Conservation (phyloP, 192 early-diverging fungal species). For the Obelidium mucronatum region DNA sequence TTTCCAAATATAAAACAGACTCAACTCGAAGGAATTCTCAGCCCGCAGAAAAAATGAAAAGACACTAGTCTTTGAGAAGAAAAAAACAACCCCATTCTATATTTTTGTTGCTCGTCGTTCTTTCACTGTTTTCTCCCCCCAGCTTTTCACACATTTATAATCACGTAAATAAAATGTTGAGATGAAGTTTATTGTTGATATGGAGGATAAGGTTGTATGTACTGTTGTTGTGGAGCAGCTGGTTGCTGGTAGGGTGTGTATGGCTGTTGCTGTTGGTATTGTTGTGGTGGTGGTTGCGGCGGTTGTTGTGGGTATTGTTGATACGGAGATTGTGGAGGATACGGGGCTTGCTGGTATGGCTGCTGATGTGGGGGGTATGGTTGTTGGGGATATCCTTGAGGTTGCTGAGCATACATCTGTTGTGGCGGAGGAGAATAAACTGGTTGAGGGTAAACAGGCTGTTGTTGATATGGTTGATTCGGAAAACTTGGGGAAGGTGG, state of each 20-base stretch:
- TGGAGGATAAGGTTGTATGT: not conserved
- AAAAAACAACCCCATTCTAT: not conserved
- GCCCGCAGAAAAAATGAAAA: slow-evolving; percentile 67
- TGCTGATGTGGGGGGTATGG: not conserved
- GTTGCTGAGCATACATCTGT: too few species aligned
- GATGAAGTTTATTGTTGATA: not conserved
- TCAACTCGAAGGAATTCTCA: slow-evolving; percentile 71
- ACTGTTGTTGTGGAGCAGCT: not conserved
- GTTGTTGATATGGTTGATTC: too few species aligned
- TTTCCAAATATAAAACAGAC: slow-evolving; percentile 47
- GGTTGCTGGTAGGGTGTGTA: not conserved
- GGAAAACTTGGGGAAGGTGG: not conserved
- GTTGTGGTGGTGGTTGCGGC: not conserved
- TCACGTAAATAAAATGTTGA: not conserved
- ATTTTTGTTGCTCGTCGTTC: not conserved
- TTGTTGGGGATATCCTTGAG: too few species aligned
- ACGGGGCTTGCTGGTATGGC: not conserved
- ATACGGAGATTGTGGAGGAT: not conserved
- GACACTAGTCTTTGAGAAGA: not conserved
- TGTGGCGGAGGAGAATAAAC: too few species aligned
- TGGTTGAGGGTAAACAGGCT: too few species aligned
- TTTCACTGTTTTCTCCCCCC: not conserved
- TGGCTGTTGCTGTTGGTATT: not conserved
- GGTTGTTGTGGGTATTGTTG: not conserved
- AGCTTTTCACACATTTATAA: too few species aligned